These are phyloP conservation scores for Colletotrichum tofieldiae DNA, from an alignment of 2,329 filamentous ascomycete species.

Conservation along the genomic window DNA sequence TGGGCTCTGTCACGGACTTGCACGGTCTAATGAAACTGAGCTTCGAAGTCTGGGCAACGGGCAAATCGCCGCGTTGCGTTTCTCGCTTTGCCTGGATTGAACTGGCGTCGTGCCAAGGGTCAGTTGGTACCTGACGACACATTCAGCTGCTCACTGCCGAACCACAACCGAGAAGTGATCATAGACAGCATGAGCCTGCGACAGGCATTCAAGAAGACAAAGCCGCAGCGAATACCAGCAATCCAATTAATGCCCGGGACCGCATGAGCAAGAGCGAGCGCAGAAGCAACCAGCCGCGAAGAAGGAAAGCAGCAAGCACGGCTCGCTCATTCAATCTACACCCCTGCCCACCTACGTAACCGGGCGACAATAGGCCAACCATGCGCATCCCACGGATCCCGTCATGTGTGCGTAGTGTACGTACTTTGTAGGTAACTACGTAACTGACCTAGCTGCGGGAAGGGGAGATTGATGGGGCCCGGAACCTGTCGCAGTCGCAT, in stretches of 20 bases:
- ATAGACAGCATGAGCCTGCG: background rate
- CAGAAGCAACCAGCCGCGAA: background rate
- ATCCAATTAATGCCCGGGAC: background rate
- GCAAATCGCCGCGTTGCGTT: background rate
- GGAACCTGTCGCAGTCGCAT: background rate
- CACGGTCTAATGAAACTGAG: background rate
- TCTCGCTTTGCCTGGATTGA: background rate
- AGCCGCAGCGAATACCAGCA: background rate
- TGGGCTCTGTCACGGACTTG: background rate
- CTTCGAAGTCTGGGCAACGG: background rate
- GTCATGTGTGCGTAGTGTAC: constrained; percentile 10
- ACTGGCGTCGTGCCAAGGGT: too few relatives aligned
- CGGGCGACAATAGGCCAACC: constrained; percentile 5
- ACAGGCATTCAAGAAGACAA: background rate
- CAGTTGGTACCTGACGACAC: too few relatives aligned
- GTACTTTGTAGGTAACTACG: background rate
- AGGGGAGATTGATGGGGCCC: background rate
- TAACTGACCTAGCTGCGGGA: background rate
- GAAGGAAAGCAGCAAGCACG: background rate
- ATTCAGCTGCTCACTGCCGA: too few relatives aligned
- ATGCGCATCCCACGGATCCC: constrained; percentile 12
- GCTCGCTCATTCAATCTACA: background rate
- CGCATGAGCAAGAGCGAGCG: background rate
- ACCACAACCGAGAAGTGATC: background rate
- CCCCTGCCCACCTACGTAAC: constrained; percentile 27